Base-by-base conservation (phyloP, 1,284 basidiomycete species). In the Malassezia cuniculi region DNA sequence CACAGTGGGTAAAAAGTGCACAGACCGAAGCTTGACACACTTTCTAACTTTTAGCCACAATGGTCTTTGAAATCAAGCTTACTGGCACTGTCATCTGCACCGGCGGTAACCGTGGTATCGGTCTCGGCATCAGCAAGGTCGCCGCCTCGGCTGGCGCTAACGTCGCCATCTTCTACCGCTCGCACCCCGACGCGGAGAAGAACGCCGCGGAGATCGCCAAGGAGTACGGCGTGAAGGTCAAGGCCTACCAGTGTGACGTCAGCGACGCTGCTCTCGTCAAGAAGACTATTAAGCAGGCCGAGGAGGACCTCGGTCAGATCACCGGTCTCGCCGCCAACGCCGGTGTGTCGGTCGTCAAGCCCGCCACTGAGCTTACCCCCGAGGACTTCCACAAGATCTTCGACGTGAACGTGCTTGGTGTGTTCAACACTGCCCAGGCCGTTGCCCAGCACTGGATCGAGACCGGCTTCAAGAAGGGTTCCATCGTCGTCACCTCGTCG, bases 1-100 rank as follows among this genome's bases (percentile, higher is more conserved):
- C n/a, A n/a, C n/a, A n/a, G n/a, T n/a, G n/a, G n/a, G n/a, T n/a
- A n/a, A n/a, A n/a, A n/a, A n/a, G n/a, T n/a, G n/a, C n/a, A n/a
- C n/a, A n/a, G n/a, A n/a, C n/a, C n/a, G n/a, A n/a, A n/a, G n/a
- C n/a, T n/a, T n/a, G n/a, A n/a, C n/a, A n/a, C n/a, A n/a, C n/a
- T n/a, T n/a, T n/a, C n/a, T n/a, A n/a, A n/a, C n/a, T n/a, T n/a
- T n/a, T n/a, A n/a, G n/a, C n/a, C 14, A 50, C 10, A 4, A 54
- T 54, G 52, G 28, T 34, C 8, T 43, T 39, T 35, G 39, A 43
- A 31, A 47, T 56, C 34, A 50, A 52, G 34, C 45, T 56, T 19
- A 39, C 34, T 27, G 54, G 54, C 22, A 66, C 62, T 40, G 48
- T 66, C 46, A 48, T 66, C 44, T 76, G 85, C 29, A 81, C 82